These are phyloP conservation scores for Aspergillus oerlinghausenensis DNA, from an alignment of 2,329 filamentous ascomycete genomes.

Conservation along the genomic window DNA sequence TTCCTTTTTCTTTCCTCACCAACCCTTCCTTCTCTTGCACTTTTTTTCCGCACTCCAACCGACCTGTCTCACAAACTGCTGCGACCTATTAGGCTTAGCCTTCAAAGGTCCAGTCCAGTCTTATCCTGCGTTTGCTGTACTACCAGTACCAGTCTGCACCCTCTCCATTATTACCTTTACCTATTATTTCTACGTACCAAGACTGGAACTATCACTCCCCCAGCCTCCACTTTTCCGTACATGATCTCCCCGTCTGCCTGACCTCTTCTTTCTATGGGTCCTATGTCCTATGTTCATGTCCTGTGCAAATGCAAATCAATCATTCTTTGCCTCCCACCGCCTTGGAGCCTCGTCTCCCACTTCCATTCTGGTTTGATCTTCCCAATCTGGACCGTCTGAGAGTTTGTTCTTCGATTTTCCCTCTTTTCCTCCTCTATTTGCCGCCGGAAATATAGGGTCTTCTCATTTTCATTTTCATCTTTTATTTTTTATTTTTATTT, in stretches of 20 bases:
- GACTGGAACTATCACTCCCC: constrained; percentile 1
- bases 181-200: neutral
- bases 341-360: constrained; percentile 21
- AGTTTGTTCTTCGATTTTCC: neutral
- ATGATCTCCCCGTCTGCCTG: constrained; percentile 19
- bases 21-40: constrained; percentile 4
- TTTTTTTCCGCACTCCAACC: constrained; percentile 5
- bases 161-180: too few species aligned
- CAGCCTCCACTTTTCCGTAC: constrained; percentile 25
- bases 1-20: constrained; percentile 16
- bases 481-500: neutral
- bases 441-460: neutral
- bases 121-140: constrained; percentile 17
- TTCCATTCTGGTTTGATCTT: constrained; percentile 7
- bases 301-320: neutral
- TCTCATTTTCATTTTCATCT: neutral
- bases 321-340: constrained; percentile 15
- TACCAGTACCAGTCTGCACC: neutral
- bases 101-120: neutral
- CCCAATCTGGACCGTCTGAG: neutral
- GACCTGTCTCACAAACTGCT: constrained; percentile 11
- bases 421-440: constrained; percentile 3
- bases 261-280: constrained; percentile 23
- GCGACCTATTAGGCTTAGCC: constrained; percentile 13
- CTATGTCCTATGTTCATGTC: neutral